These are phyloP conservation scores for Lecanicillium sp. DNA, from an alignment of 2,329 filamentous ascomycete species.

Conservation along the genomic window DNA sequence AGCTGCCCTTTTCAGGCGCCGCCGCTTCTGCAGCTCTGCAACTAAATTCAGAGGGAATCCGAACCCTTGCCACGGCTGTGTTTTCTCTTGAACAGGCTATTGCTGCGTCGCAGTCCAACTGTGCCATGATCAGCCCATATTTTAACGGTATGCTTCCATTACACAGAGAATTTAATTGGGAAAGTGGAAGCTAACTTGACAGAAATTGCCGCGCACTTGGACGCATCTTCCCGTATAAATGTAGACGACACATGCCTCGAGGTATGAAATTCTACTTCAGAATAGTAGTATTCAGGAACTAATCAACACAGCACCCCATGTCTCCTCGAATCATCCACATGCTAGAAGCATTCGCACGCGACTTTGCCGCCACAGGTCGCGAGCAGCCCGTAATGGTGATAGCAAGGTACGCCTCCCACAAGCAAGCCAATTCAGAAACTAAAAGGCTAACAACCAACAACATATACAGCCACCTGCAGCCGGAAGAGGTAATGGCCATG, in stretches of 20 bases:
- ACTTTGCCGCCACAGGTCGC: slow-evolving; percentile 37
- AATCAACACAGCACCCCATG: slow-evolving; percentile 32
- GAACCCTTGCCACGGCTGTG: slow-evolving; percentile 14
- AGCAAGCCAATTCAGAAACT: not conserved
- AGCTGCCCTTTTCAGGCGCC: slow-evolving; percentile 14
- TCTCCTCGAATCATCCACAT: slow-evolving; percentile 39
- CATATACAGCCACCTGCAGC: slow-evolving; percentile 35
- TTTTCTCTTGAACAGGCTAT: slow-evolving; percentile 16
- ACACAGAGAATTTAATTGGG: too few species aligned
- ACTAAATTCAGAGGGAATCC: slow-evolving; percentile 15
- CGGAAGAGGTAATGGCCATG: slow-evolving; percentile 35
- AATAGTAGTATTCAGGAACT: not conserved
- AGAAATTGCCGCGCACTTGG: slow-evolving; percentile 14
- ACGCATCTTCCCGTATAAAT: slow-evolving; percentile 8
- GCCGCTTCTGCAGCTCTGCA: slow-evolving; percentile 11
- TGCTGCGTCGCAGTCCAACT: slow-evolving; percentile 15
- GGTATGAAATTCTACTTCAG: slow-evolving; percentile 2
- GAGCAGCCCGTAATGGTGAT: slow-evolving; percentile 33
- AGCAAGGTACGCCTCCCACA: slow-evolving; percentile 9
- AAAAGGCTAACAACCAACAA: slow-evolving; percentile 17
- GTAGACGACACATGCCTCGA: slow-evolving; percentile 11
- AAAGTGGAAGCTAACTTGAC: slow-evolving; percentile 1
- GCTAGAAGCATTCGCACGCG: slow-evolving; percentile 34
- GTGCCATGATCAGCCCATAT: slow-evolving; percentile 16
- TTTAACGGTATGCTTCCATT: slow-evolving; percentile 12